phyloP scores from a whole-genome alignment of 208 protist species.

The Wallacemonas rigidus region DNA sequence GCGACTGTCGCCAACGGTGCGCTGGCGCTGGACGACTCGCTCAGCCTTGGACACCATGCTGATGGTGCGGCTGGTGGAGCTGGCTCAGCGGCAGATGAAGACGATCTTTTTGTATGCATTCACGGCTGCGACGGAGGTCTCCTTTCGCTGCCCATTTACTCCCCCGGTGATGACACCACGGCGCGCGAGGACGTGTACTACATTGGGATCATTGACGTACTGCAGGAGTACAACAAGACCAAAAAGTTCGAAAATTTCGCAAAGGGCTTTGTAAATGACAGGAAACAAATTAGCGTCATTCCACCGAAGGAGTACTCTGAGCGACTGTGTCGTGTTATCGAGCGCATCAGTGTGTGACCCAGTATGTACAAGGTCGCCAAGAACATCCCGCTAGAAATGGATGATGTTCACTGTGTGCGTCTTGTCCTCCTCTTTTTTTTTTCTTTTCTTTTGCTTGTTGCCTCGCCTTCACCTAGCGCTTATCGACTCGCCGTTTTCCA shows the following conservation, averaged over 20 bases:
- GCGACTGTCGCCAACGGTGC: slow-evolving; percentile 21
- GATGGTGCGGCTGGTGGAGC: not conserved
- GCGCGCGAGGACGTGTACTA: slow-evolving; percentile 90
- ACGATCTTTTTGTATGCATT: slow-evolving; percentile 61
- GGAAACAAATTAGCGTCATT: slow-evolving; percentile 81
- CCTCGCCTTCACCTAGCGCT: too few relatives aligned
- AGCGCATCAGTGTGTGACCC: slow-evolving; percentile 69
- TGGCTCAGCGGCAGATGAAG: slow-evolving; percentile 15
- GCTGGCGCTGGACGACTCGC: slow-evolving; percentile 11
- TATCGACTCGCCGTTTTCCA: too few relatives aligned
- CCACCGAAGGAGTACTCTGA: slow-evolving; percentile 81
- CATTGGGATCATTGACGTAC: slow-evolving; percentile 93
- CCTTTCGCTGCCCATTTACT: slow-evolving; percentile 78
- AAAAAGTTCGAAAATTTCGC: slow-evolving; percentile 89
- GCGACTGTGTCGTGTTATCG: slow-evolving; percentile 78
- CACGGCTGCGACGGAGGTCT: slow-evolving; percentile 83
- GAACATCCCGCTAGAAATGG: too few relatives aligned
- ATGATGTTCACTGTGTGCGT: not conserved
- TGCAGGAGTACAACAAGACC: slow-evolving; percentile 87
- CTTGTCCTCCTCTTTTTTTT: slow-evolving; percentile 21
- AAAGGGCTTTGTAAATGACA: slow-evolving; percentile 79
- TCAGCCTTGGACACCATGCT: not conserved
- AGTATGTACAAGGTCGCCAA: not conserved
- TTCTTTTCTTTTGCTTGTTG: slow-evolving; percentile 9
- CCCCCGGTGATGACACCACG: slow-evolving; percentile 61